Evolutionary conservation across 352 stramenopile genomes (phyloP), one percentile per base, ranked within the genome.

Genomic region (Phytophthora parvispora): DNA sequence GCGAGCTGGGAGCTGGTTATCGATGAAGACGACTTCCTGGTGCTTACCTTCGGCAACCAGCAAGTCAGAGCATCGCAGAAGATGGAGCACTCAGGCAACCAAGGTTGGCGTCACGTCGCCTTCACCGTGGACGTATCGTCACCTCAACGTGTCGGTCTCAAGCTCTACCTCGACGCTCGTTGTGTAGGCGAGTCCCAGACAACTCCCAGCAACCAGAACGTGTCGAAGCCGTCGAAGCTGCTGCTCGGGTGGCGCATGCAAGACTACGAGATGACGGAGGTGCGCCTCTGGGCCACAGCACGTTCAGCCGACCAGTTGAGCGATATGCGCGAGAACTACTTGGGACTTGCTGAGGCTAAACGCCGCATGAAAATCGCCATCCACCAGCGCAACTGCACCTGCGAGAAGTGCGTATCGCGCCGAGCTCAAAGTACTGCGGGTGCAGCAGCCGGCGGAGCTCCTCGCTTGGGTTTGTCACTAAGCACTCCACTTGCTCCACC

Each of bases 241-340:
- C 40, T 81, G 27, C 62, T 94, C 15, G 88, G 85, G 12, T 75
- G 60, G 48, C 51, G 70, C 16, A 55, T 96, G 59, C 54, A 65
- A 1, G 82, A 88, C 61, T 90, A 78, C 43, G 83, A 95, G 42
- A 71, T 95, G 70, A 91, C 87, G 2, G 89, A 96, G 54, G 83
- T 95, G 43, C 80, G 87, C n/a, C 58, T 95, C 9, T 96, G 87
- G 89, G 87, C 89, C 0, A 89, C 70, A 4, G 81, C 84, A 2
- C 83, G 89, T 16, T 92, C 84, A n/a, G 66, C 69, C 43, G 81
- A 94, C 49, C 89, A 96, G 40, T 64, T 96, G 36, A 80, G 69
- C 55, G 89, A 95, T 74, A 95, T 94, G 87, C 93, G 93, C 49
- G 87, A 95, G 48, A 96, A 94, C 69, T 96, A 95, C 74, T 74